Evolutionary conservation across 768 basidiomycete genomes (phyloP).

Genomic region (Cyclocybe cylindracea): DNA sequence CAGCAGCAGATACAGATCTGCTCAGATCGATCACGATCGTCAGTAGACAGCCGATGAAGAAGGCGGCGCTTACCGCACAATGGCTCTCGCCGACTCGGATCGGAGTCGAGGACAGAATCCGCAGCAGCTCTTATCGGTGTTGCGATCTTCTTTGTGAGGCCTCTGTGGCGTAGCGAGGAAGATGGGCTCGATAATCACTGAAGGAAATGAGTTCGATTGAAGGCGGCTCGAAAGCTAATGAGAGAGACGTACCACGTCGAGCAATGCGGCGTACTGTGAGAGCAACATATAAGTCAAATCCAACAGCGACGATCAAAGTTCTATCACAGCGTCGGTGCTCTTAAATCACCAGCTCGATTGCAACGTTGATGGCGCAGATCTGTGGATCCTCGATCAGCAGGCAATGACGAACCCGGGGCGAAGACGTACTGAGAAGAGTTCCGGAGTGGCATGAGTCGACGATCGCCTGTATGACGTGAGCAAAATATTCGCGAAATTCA

Average conservation of each 20-base stretch:
- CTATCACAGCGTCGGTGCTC: conserved; percentile 2
- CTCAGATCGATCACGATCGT: too few relatives aligned
- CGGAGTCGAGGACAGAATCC: conserved; percentile 8
- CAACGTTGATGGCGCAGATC: conserved; percentile 14
- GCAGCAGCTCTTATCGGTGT: neutral
- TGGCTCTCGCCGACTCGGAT: neutral
- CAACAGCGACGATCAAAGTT: neutral
- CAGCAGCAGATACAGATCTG: conserved; percentile 15
- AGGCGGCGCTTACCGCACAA: neutral
- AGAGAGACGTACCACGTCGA: neutral
- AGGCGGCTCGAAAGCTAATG: too few relatives aligned
- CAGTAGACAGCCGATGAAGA: neutral
- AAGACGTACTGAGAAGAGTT: conserved; percentile 11
- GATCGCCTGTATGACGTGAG: neutral
- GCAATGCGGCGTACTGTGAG: neutral
- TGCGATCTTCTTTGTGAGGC: neutral
- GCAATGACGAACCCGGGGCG: neutral
- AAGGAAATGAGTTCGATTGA: neutral
- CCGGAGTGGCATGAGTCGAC: conserved; percentile 14
- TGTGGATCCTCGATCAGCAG: neutral
- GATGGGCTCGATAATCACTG: neutral
- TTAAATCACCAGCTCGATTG: conserved; percentile 9
- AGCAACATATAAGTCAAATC: neutral
- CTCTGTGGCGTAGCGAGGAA: neutral
- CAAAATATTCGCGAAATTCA: neutral